phyloP scores from a whole-genome alignment of 805 yeast genomes.

The Komagataella pastoris region DNA sequence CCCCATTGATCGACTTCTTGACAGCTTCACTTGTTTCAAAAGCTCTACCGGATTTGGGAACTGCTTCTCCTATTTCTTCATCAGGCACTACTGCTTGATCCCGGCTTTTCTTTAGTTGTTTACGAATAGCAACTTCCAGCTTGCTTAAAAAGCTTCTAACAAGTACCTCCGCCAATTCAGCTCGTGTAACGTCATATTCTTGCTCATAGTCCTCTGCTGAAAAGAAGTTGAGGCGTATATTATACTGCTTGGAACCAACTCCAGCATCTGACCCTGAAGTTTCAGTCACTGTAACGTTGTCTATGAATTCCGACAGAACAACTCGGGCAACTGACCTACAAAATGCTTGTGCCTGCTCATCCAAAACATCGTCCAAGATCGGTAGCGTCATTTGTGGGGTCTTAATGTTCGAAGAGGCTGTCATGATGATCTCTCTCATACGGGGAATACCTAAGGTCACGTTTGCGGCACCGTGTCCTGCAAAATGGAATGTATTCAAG shows the following conservation, averaged over 20 bases:
- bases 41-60: conserved; percentile 39
- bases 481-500: conserved; percentile 90
- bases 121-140: conserved; percentile 60
- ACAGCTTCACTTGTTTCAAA: conserved; percentile 15
- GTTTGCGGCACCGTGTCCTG: conserved; percentile 99
- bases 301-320: conserved; percentile 77
- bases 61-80: conserved; percentile 59
- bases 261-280: conserved; percentile 53
- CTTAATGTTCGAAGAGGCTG: conserved; percentile 88
- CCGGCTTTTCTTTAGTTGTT: conserved; percentile 54
- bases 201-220: conserved; percentile 62
- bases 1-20: conserved; percentile 14
- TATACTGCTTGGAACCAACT: conserved; percentile 53
- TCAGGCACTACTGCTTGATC: conserved; percentile 41
- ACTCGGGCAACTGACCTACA: conserved; percentile 83
- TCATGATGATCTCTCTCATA: conserved; percentile 99
- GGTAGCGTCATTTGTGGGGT: conserved; percentile 99
- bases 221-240: conserved; percentile 64
- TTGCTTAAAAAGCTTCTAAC: conserved; percentile 50
- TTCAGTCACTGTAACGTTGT: conserved; percentile 75
- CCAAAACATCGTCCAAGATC: conserved; percentile 62
- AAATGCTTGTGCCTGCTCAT: conserved; percentile 83
- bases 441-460: conserved; percentile 99
- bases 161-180: conserved; percentile 61
- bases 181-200: conserved; percentile 81